Percentiles rank a stretch among this genome's conserved stretches.
Conservation (phyloP, 305 asterid species). For the Fraxinus latifolia region DNA sequence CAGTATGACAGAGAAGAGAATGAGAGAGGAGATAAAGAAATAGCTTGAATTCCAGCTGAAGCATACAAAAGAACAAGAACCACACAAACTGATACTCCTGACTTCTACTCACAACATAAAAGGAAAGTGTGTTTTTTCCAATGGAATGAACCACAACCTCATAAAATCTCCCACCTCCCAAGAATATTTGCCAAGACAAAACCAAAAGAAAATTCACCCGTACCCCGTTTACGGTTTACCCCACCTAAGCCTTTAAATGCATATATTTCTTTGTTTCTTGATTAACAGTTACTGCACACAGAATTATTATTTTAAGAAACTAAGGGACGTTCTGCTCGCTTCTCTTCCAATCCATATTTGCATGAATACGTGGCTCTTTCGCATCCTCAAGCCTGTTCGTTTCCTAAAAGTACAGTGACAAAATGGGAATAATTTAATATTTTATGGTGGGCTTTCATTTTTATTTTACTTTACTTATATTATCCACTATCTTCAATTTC, state of each 20-base stretch:
- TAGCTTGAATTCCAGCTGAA: constrained; percentile 23
- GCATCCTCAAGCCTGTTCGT: constrained; percentile 41
- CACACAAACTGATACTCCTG: constrained; percentile 30
- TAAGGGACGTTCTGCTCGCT: background rate
- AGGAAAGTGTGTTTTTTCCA: constrained; percentile 12
- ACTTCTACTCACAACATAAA: constrained; percentile 29
- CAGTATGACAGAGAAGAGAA: background rate
- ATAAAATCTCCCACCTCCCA: constrained; percentile 29
- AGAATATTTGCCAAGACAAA: background rate
- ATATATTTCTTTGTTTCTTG: background rate
- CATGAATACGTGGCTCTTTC: constrained; percentile 58
- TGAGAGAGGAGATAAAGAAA: constrained; percentile 12
- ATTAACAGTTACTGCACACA: background rate
- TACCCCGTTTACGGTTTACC: background rate
- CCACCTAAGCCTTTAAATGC: background rate
- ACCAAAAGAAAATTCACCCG: background rate
- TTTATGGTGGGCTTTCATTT: constrained; percentile 15
- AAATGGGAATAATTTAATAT: constrained; percentile 16
- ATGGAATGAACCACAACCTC: constrained; percentile 39
- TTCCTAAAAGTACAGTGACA: background rate
- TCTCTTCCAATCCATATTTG: constrained; percentile 17
- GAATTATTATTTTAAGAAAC: constrained; percentile 21
- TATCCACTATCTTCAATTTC: constrained; percentile 28
- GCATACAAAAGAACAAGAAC: constrained; percentile 38
- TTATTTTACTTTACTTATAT: background rate